phyloP scores from a whole-genome alignment of 179 eudicot genomes.

The Spinacia oleracea region DNA sequence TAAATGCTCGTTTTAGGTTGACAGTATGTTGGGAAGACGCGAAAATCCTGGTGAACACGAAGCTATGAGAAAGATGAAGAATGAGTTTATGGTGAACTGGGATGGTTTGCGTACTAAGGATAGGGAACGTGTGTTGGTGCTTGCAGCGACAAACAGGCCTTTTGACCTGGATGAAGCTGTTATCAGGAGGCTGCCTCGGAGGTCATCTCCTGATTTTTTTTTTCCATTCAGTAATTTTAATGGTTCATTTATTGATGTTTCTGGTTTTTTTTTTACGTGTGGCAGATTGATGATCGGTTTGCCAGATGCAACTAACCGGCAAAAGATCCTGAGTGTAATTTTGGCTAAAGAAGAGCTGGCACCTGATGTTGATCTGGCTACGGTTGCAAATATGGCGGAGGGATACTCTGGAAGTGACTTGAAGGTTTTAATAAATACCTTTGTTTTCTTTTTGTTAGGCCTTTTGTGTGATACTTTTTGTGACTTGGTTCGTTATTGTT shows the following conservation, averaged over 20 bases:
- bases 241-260: background rate
- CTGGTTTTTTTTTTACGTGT: background rate
- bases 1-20: conserved; percentile 50
- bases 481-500: background rate
- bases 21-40: conserved; percentile 96
- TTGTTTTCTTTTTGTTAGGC: background rate
- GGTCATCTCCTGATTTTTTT: conserved; percentile 33
- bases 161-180: conserved; percentile 99
- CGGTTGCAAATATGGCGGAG: conserved; percentile 81
- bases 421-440: conserved; percentile 50
- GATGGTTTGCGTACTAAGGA: conserved; percentile 97
- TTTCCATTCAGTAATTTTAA: background rate
- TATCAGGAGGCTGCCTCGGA: conserved; percentile 88
- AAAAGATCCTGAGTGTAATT: conserved; percentile 77
- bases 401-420: conserved; percentile 97
- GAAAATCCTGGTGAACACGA: conserved; percentile 98
- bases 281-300: conserved; percentile 94
- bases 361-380: conserved; percentile 66
- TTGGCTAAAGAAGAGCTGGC: conserved; percentile 87
- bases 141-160: conserved; percentile 95
- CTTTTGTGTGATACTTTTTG: background rate
- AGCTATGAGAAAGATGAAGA: conserved; percentile 99
- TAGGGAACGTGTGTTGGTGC: conserved; percentile 89
- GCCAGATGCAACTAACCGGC: conserved; percentile 86
- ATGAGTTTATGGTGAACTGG: conserved; percentile 98